Conservation (phyloP, 805 yeast species). For the Metschnikowia continentalis region DNA sequence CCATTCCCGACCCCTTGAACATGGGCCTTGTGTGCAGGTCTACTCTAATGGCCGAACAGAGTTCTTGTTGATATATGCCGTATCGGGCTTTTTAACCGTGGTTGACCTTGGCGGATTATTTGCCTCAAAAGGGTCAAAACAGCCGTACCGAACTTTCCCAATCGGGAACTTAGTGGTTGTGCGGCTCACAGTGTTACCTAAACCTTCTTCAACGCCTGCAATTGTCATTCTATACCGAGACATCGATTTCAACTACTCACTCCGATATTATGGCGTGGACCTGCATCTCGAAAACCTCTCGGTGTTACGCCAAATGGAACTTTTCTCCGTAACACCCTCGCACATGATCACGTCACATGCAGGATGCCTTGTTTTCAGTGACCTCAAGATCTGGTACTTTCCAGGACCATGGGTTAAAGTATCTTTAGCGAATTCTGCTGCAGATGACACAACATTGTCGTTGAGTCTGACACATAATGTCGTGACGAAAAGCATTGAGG, state of each 20-base stretch:
- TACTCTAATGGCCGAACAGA: background rate
- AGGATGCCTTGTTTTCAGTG: slow-evolving; percentile 25
- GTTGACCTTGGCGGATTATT: slow-evolving; percentile 4
- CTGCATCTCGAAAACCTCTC: slow-evolving; percentile 3
- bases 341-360: slow-evolving; percentile 17
- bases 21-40: background rate
- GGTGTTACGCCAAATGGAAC: slow-evolving; percentile 23
- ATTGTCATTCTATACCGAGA: slow-evolving; percentile 34
- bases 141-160: slow-evolving; percentile 5
- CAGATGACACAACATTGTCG: slow-evolving; percentile 8
- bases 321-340: slow-evolving; percentile 29
- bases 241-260: slow-evolving; percentile 28
- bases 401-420: slow-evolving; percentile 11
- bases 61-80: slow-evolving; percentile 3
- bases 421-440: slow-evolving; percentile 1
- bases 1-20: background rate
- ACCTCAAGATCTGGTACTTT: slow-evolving; percentile 26
- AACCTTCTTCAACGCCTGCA: background rate
- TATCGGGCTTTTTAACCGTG: slow-evolving; percentile 10
- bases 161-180: slow-evolving; percentile 14
- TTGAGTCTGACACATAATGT: slow-evolving; percentile 3
- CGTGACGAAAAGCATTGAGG: slow-evolving; percentile 8
- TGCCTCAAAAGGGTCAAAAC: background rate
- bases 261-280: slow-evolving; percentile 26
- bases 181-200: slow-evolving; percentile 6